Base-by-base conservation (phyloP, 2,329 filamentous ascomycete genomes). In the Botryotinia convoluta region DNA sequence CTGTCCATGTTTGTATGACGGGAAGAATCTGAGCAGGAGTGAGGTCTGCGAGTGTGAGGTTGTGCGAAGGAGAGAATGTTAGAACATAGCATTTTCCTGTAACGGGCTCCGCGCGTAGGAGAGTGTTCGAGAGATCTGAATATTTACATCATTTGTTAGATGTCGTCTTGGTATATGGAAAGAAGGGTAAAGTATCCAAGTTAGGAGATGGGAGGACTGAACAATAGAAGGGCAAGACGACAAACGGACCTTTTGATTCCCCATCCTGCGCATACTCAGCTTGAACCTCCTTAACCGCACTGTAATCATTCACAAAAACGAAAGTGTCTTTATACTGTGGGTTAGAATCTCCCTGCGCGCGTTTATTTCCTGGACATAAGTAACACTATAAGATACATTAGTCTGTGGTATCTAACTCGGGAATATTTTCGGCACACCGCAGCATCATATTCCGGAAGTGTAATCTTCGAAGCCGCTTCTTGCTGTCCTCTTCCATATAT, bases 41-140 rank as follows among this genome's bases (percentile, higher is more conserved):
- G 87, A 99, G 93, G 81, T 99, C 96, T 75, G 96, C 95, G 42
- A 99, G 89, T 3, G 96, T 99, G 74, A 97, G 84, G 82, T 98
- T 92, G 83, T 99, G 96, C 76, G 91, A 90, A 4, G 94, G 90
- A 12, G 94, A 96, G 84, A 99, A 99, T 73, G 95, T 97, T 71
- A 99, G 88, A 72, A 99, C 96, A 83, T 97, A 98, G 86, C 96
- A 99, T 85, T 95, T 95, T 76, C 96, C 96, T 69, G 93, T 98
- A 73, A 97, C 95, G 14, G 93, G 87, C 81, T 97, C 90, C 37
- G 94, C 95, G 78, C 90, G 90, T 54, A 99, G 89, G 57, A 99
- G 89, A 44, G 91, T 86, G 12, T 91, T 91, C 69, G 93, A 90
- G 48, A 95, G 85, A 78, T 91, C 92, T 93, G 75, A 14, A 51